Evolutionary conservation across 2,329 filamentous ascomycete species (phyloP).

Genomic region (Allantophomopsis cytisporea): DNA sequence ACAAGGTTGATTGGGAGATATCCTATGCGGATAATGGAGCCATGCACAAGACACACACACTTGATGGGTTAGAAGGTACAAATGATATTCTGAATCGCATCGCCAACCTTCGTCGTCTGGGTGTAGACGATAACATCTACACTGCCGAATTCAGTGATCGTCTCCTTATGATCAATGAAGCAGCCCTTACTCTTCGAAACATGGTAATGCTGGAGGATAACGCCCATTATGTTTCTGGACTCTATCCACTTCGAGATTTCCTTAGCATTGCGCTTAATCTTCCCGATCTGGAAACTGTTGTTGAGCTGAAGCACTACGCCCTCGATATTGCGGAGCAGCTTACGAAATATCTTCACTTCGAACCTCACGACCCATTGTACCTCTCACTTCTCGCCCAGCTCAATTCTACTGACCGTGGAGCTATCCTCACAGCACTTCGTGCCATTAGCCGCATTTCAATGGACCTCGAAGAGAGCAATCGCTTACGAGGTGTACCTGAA

Average conservation of each 20-base stretch:
- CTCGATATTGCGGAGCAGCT: conserved; percentile 87
- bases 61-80: conserved; percentile 56
- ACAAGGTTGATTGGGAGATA: conserved; percentile 69
- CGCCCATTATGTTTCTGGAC: conserved; percentile 64
- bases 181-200: conserved; percentile 78
- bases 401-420: conserved; percentile 62
- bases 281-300: conserved; percentile 55
- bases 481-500: conserved; percentile 56
- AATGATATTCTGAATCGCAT: conserved; percentile 62
- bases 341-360: conserved; percentile 65
- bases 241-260: conserved; percentile 65
- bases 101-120: conserved; percentile 40
- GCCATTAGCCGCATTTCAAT: conserved; percentile 81
- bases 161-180: conserved; percentile 70
- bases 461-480: conserved; percentile 68
- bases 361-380: conserved; percentile 67
- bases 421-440: conserved; percentile 66
- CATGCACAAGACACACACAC: conserved; percentile 32
- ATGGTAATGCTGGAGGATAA: conserved; percentile 94
- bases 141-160: conserved; percentile 56
- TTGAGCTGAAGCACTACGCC: conserved; percentile 81
- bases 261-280: conserved; percentile 72
- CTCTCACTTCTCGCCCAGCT: conserved; percentile 53
- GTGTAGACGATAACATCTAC: conserved; percentile 56
- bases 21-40: conserved; percentile 53